Evolutionary conservation across 106 monocot species (phyloP).

Genomic region (Acanthochlamys bracteata): DNA sequence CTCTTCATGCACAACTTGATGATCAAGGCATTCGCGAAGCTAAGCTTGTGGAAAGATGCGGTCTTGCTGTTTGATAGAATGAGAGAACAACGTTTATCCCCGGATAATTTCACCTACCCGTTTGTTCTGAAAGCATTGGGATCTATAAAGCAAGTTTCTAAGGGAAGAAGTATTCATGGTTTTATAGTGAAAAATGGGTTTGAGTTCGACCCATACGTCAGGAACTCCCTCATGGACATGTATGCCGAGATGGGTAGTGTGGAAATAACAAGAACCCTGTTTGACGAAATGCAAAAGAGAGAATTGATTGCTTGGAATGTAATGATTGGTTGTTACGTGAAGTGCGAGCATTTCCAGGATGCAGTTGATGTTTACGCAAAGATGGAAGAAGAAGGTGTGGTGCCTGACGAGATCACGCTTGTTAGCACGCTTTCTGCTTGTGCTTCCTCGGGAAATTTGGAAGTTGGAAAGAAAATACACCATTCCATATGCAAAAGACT

Average conservation of each 20-base stretch:
- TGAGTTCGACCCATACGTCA: constrained; percentile 34
- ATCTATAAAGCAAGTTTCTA: constrained; percentile 1
- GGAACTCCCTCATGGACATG: constrained; percentile 38
- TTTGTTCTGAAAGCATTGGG: constrained; percentile 35
- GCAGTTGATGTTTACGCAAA: constrained; percentile 22
- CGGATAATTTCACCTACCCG: constrained; percentile 47
- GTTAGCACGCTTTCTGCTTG: constrained; percentile 47
- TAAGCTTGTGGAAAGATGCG: not conserved
- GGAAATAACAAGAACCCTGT: constrained; percentile 11
- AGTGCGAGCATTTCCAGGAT: constrained; percentile 24
- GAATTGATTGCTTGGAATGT: constrained; percentile 33
- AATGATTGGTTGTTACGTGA: constrained; percentile 29
- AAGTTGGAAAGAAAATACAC: constrained; percentile 30
- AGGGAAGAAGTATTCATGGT: constrained; percentile 18
- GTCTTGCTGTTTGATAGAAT: constrained; percentile 19
- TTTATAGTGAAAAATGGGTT: constrained; percentile 26
- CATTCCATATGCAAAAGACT: constrained; percentile 8
- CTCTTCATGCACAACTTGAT: constrained; percentile 38
- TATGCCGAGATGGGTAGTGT: constrained; percentile 21
- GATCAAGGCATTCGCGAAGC: constrained; percentile 34
- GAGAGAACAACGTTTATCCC: constrained; percentile 16
- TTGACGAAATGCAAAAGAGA: constrained; percentile 26
- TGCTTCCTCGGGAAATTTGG: constrained; percentile 18
- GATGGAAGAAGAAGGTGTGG: constrained; percentile 21
- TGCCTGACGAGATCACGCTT: constrained; percentile 36